These are phyloP conservation scores for Cutaneotrichosporon mucoides DNA, from an alignment of 1,284 basidiomycete species.

Conservation along the genomic window DNA sequence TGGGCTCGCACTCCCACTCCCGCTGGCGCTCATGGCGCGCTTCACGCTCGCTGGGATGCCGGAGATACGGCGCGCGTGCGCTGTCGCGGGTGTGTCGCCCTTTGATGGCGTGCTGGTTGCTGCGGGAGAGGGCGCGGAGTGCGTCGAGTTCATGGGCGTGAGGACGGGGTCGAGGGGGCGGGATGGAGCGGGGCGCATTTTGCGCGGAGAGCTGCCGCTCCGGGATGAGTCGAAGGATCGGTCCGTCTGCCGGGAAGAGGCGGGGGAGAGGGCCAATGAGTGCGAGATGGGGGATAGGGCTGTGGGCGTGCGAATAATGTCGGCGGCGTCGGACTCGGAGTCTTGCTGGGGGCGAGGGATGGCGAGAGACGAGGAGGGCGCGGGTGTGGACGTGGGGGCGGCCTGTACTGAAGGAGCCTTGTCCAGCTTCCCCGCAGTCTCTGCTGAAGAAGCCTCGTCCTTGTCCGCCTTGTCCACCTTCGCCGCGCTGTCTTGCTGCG, in stretches of 20 bases:
- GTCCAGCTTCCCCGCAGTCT: no score
- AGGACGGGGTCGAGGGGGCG: slow-evolving; percentile 17
- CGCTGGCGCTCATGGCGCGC: neutral
- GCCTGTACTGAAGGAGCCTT: no score
- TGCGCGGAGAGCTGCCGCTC: slow-evolving; percentile 2
- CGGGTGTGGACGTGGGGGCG: neutral
- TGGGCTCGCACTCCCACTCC: neutral
- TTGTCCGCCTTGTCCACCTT: no score
- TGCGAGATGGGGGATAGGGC: neutral
- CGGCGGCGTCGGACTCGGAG: neutral
- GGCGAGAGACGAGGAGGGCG: neutral
- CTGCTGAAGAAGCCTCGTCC: no score
- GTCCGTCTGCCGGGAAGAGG: slow-evolving; percentile 9
- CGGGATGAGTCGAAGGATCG: slow-evolving; percentile 4
- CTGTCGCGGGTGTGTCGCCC: slow-evolving; percentile 13
- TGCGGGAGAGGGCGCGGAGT: neutral
- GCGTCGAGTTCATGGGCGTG: slow-evolving; percentile 12
- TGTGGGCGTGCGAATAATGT: slow-evolving; percentile 1
- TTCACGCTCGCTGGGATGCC: slow-evolving; percentile 13
- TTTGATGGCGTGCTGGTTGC: neutral
- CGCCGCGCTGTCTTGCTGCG: neutral
- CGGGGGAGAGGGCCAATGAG: slow-evolving; percentile 5
- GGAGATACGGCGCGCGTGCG: slow-evolving; percentile 17
- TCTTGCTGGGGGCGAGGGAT: neutral
- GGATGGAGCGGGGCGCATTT: neutral